Percentiles rank a stretch among this genome's conserved stretches.
Conservation (phyloP, 257 asterid species). For the Nicotiana noctiflora region DNA sequence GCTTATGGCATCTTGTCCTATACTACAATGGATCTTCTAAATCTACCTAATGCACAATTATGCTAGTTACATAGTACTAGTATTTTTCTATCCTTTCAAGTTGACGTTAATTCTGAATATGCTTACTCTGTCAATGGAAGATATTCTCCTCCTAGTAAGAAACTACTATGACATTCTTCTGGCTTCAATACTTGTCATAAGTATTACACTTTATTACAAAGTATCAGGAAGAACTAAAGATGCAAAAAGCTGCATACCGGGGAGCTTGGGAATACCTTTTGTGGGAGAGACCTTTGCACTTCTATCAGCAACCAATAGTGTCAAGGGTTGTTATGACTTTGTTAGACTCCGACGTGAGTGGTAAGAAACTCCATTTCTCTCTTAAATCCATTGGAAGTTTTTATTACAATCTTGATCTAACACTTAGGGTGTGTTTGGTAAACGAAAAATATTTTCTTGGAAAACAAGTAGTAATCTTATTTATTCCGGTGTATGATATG, state of each 20-base stretch:
- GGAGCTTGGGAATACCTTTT: conserved; percentile 45
- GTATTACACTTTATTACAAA: conserved; percentile 7
- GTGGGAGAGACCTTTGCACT: conserved; percentile 47
- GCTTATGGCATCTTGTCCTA: conserved; percentile 14
- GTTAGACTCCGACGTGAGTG: conserved; percentile 33
- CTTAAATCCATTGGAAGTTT: neutral
- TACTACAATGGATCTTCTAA: neutral
- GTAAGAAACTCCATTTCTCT: conserved; percentile 13
- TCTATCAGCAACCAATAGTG: conserved; percentile 47
- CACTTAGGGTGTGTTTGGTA: neutral
- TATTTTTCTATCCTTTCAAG: neutral
- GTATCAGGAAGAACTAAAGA: neutral
- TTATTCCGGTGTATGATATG: too few species aligned
- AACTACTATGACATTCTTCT: conserved; percentile 18
- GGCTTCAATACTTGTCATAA: conserved; percentile 17
- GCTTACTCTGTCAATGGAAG: conserved; percentile 14
- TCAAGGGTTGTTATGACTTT: conserved; percentile 54
- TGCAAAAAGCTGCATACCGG: conserved; percentile 28
- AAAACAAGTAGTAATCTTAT: too few species aligned
- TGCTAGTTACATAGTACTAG: neutral
- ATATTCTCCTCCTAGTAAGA: neutral
- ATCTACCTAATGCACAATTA: conserved; percentile 2
- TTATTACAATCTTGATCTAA: neutral
- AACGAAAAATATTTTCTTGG: too few species aligned
- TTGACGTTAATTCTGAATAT: conserved; percentile 9